These are phyloP conservation scores for Eucalyptus fibrosa DNA, from an alignment of 345 rosid genomes.

Conservation along the genomic window DNA sequence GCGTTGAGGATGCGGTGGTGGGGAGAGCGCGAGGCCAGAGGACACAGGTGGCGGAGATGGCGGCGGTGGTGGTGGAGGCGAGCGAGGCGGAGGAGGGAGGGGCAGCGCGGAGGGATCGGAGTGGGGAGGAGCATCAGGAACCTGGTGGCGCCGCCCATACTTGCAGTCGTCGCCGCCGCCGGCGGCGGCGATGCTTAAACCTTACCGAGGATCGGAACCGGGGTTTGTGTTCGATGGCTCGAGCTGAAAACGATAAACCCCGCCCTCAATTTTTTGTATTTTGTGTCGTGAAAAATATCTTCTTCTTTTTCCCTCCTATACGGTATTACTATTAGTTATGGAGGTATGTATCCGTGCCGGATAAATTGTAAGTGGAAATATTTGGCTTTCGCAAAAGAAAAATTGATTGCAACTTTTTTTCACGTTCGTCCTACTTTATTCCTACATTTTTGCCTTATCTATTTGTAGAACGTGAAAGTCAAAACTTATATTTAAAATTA, in stretches of 20 bases:
- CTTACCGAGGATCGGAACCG: not conserved
- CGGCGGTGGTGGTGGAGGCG: not conserved
- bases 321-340: not conserved
- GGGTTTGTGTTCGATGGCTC: not conserved
- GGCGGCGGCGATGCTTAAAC: not conserved
- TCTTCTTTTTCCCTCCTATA: not conserved
- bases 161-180: not conserved
- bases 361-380: not conserved
- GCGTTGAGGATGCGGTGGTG: not conserved
- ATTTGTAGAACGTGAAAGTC: too few species aligned
- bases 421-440: fast-evolving
- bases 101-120: conserved; percentile 6
- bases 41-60: not conserved
- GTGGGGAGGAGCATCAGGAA: conserved; percentile 43
- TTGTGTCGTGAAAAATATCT: not conserved
- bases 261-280: not conserved
- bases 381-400: not conserved
- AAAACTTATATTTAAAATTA: too few species aligned
- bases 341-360: not conserved
- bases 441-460: too few species aligned
- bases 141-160: conserved; percentile 53
- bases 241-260: not conserved
- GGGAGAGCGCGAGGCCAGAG: not conserved
- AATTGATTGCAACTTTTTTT: not conserved
- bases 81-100: not conserved